Base-by-base conservation (phyloP, 495 filamentous ascomycete genomes). In the Xeromyces bisporus region DNA sequence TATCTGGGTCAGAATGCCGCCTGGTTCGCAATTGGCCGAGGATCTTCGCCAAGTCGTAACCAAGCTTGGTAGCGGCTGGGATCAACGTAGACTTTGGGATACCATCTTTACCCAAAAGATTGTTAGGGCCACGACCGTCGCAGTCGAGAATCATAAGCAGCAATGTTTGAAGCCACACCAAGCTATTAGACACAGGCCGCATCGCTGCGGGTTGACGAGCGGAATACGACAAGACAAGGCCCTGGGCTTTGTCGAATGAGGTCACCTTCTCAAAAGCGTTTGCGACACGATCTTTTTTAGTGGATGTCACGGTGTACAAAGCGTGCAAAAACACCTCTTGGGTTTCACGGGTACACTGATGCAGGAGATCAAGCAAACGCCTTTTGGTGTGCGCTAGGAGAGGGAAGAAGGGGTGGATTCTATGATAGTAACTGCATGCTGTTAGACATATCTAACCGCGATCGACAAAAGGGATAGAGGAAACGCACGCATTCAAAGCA, bases 381-480 rank as follows among this genome's bases (percentile, higher is more conserved):
- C 65, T 58, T 40, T 75, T 81, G 21, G 64, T 72, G 39, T 69
- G 60, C 1, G 80, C 69, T 10, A 93, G 64, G 2, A 91, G 55
- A 0, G 84, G 84, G 32, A 86, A 73, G 10, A 72, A 68, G 1
- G 71, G 69, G 43, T 91, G 81, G 11, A 91, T 71, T 17, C 67
- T 56, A 12, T 66, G 57, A 32, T 81, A 74, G 44, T 85, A 86
- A 29, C 77, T 84, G 32, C 11, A 32, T 2, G 7, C 4, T 13
- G 35, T 53, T 42, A 59, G 48, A 38, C 29, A 1, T 16, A 15
- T 13, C 1, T 16, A 13, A 12, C 0, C 10, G 4, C 31, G 23
- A 7, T 12, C n/a, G n/a, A 18, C 15, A 12, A 23, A 23, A 14
- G 26, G 15, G 7, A 9, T 18, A 18, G 26, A 7, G 0, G 20